These are phyloP conservation scores for Papiliotrema laurentii DNA, from an alignment of 1,284 basidiomycete genomes.

Conservation along the genomic window DNA sequence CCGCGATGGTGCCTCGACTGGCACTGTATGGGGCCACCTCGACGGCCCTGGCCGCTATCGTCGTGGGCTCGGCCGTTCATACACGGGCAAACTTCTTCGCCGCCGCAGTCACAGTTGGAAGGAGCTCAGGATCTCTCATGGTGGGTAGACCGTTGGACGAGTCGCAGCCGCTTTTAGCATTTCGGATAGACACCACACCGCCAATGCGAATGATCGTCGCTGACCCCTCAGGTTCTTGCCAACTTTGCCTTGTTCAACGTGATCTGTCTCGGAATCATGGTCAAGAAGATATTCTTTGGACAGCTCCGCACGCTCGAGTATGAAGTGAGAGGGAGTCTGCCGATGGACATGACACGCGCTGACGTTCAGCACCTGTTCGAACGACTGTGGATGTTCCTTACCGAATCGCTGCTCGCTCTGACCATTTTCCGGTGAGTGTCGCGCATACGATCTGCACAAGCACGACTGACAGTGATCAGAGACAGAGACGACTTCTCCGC, in stretches of 20 bases:
- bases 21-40: conserved; percentile 67
- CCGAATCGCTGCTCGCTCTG: conserved; percentile 89
- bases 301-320: conserved; percentile 80
- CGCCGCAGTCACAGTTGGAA: conserved; percentile 84
- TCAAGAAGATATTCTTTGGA: conserved; percentile 91
- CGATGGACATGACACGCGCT: neutral
- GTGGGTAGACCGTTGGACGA: conserved; percentile 58
- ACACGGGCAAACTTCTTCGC: conserved; percentile 91
- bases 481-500: conserved; percentile 75
- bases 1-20: conserved; percentile 48
- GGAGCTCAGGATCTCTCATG: conserved; percentile 82
- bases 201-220: neutral
- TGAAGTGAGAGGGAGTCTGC: conserved; percentile 59
- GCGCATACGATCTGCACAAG: too few species aligned
- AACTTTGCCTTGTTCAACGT: conserved; percentile 83
- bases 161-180: too few species aligned
- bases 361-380: conserved; percentile 78
- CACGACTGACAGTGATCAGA: neutral
- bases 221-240: conserved; percentile 65
- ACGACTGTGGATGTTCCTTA: conserved; percentile 93
- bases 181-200: too few species aligned
- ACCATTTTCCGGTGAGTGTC: conserved; percentile 75
- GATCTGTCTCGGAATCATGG: conserved; percentile 66
- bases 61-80: conserved; percentile 72
- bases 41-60: conserved; percentile 62